These are phyloP conservation scores for Aaosphaeria pasadenensis DNA, from an alignment of 2,329 filamentous ascomycete genomes.

Conservation along the genomic window DNA sequence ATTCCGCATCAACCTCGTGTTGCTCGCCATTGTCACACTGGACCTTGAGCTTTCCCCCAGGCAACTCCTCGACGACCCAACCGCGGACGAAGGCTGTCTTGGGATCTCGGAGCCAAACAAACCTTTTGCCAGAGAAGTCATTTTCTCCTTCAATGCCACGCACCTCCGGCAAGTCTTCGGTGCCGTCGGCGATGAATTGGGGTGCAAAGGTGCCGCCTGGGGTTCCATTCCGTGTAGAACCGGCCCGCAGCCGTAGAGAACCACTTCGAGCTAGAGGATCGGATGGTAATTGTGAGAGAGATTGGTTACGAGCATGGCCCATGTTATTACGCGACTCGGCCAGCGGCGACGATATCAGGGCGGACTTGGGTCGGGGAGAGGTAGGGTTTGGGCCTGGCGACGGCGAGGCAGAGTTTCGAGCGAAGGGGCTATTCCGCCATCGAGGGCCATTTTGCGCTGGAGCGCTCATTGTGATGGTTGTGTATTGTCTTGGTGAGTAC, in stretches of 20 bases:
- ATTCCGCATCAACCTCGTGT: slow-evolving; percentile 80
- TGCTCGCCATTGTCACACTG: slow-evolving; percentile 96
- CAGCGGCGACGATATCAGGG: slow-evolving; percentile 63
- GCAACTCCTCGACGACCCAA: slow-evolving; percentile 82
- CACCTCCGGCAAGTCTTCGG: slow-evolving; percentile 58
- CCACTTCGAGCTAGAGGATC: slow-evolving; percentile 31
- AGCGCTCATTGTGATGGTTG: slow-evolving; percentile 47
- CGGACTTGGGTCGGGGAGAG: slow-evolving; percentile 69
- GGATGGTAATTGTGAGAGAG: slow-evolving; percentile 51
- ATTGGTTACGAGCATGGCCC: slow-evolving; percentile 67
- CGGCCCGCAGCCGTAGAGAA: slow-evolving; percentile 46
- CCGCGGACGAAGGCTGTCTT: slow-evolving; percentile 87
- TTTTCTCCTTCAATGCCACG: slow-evolving; percentile 91
- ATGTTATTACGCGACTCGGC: slow-evolving; percentile 40
- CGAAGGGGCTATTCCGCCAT: slow-evolving; percentile 79
- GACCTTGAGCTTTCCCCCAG: slow-evolving; percentile 68
- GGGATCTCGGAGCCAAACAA: slow-evolving; percentile 93
- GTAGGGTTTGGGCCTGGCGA: slow-evolving; percentile 49
- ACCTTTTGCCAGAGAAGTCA: slow-evolving; percentile 97
- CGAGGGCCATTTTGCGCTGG: slow-evolving; percentile 62
- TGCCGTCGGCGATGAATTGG: slow-evolving; percentile 86
- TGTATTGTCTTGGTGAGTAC: neutral
- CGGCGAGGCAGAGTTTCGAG: slow-evolving; percentile 62
- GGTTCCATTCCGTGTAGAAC: slow-evolving; percentile 63
- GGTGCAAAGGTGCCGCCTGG: slow-evolving; percentile 87